A percentile compares a stretch with the other conserved stretches of the same genome.
Conservation (phyloP, 2,329 filamentous ascomycete species). For the Paecilomyces variotii region DNA sequence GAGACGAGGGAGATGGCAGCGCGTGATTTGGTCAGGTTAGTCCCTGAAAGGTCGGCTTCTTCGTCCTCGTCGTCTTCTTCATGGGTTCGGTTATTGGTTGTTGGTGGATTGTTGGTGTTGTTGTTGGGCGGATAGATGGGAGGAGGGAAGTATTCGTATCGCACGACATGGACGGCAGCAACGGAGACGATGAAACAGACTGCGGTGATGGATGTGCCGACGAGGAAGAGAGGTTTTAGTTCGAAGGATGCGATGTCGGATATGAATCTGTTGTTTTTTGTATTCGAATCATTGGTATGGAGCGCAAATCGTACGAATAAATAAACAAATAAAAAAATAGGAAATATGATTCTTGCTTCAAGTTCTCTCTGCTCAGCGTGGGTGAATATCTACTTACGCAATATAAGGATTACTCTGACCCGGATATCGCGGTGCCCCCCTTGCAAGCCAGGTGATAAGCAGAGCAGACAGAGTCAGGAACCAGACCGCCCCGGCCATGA, state of each 20-base stretch:
- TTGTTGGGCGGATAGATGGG: neutral
- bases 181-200: slow-evolving; percentile 13
- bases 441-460: slow-evolving; percentile 10
- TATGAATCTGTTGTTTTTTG: slow-evolving; percentile 9
- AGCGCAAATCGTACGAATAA: too few relatives aligned
- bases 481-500: slow-evolving; percentile 12
- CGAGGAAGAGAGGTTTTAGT: slow-evolving; percentile 14
- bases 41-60: neutral
- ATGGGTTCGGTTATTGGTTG: neutral
- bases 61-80: neutral
- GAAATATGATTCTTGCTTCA: neutral
- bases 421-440: neutral
- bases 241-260: slow-evolving; percentile 17
- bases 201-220: slow-evolving; percentile 13
- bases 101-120: neutral
- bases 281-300: neutral
- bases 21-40: neutral
- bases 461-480: slow-evolving; percentile 12
- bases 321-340: neutral
- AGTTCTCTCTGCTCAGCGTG: neutral
- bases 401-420: neutral
- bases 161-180: slow-evolving; percentile 12
- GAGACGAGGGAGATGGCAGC: neutral
- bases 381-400: neutral
- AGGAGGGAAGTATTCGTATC: neutral